These are phyloP conservation scores for Brettanomyces naardenensis DNA, from an alignment of 805 yeast genomes.

Conservation along the genomic window DNA sequence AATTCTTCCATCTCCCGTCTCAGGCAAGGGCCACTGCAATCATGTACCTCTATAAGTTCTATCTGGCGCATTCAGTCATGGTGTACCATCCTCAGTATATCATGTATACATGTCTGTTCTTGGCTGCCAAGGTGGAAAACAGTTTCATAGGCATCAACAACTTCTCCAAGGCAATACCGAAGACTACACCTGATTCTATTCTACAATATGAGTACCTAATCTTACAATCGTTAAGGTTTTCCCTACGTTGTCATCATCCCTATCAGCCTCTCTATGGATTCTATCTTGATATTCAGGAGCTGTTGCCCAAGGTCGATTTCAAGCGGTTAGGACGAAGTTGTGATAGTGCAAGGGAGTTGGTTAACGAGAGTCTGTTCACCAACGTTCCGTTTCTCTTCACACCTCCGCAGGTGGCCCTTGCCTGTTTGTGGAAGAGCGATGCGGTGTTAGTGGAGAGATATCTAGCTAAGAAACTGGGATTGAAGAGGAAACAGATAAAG, in stretches of 20 bases:
- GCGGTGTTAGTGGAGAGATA: constrained; percentile 58
- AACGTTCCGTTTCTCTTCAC: constrained; percentile 75
- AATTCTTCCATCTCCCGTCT: constrained; percentile 73
- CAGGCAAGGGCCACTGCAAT: constrained; percentile 86
- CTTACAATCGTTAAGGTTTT: constrained; percentile 66
- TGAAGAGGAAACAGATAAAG: constrained; percentile 16
- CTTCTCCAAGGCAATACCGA: constrained; percentile 64
- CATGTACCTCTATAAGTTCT: constrained; percentile 74
- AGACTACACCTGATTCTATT: constrained; percentile 58
- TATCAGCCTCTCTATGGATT: constrained; percentile 89
- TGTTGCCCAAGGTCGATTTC: constrained; percentile 40
- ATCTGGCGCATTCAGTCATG: constrained; percentile 73
- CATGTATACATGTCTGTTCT: constrained; percentile 71
- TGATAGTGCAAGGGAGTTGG: constrained; percentile 58
- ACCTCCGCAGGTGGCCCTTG: constrained; percentile 94
- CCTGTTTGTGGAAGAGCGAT: constrained; percentile 67
- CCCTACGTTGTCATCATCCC: constrained; percentile 83
- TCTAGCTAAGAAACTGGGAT: constrained; percentile 52
- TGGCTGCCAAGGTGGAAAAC: constrained; percentile 92
- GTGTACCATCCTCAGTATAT: constrained; percentile 81
- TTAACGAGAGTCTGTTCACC: constrained; percentile 62
- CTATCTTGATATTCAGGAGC: constrained; percentile 77
- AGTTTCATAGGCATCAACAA: constrained; percentile 78
- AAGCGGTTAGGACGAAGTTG: constrained; percentile 59
- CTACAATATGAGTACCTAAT: constrained; percentile 74